phyloP scores from a whole-genome alignment of 2,329 filamentous ascomycete species.

The Pseudogymnoascus sp. region DNA sequence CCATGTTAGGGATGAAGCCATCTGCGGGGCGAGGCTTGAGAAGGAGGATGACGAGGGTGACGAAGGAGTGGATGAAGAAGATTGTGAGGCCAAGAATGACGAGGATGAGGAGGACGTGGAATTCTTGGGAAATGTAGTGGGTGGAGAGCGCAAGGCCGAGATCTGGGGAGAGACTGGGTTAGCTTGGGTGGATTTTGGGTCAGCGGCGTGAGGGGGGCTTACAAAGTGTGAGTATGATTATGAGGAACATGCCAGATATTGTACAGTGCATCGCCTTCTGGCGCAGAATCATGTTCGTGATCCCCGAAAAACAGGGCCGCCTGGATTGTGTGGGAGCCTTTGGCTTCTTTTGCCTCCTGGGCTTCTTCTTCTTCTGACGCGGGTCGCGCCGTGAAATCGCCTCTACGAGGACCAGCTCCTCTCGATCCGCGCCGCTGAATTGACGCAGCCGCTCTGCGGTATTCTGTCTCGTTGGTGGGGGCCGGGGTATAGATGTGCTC shows the following conservation, averaged over 20 bases:
- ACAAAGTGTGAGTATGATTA: slow-evolving; percentile 45
- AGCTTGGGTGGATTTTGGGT: not conserved
- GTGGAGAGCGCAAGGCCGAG: slow-evolving; percentile 63
- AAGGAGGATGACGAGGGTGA: slow-evolving; percentile 64
- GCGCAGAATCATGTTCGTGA: slow-evolving; percentile 47
- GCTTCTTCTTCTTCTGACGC: slow-evolving; percentile 12
- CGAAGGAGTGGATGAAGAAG: slow-evolving; percentile 73
- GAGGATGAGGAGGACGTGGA: slow-evolving; percentile 74
- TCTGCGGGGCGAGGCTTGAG: slow-evolving; percentile 33
- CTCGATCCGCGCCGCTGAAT: slow-evolving; percentile 14
- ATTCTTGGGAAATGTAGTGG: slow-evolving; percentile 57
- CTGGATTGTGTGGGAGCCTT: slow-evolving; percentile 12
- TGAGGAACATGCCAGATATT: slow-evolving; percentile 46
- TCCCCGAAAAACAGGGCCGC: slow-evolving; percentile 39
- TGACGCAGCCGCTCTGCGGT: slow-evolving; percentile 13
- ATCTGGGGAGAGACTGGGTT: slow-evolving; percentile 43
- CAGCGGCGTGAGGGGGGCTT: slow-evolving; percentile 32
- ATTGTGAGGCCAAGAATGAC: slow-evolving; percentile 67
- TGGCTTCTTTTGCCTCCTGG: slow-evolving; percentile 29
- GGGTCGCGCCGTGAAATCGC: not conserved
- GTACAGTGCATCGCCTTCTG: slow-evolving; percentile 53
- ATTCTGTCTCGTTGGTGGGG: slow-evolving; percentile 13
- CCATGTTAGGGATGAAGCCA: slow-evolving; percentile 30
- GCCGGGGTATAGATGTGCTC: slow-evolving; percentile 9
- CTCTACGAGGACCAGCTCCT: not conserved